These are phyloP conservation scores for Dothideomycetes sp. DNA, from an alignment of 2,329 filamentous ascomycete genomes.

Conservation along the genomic window DNA sequence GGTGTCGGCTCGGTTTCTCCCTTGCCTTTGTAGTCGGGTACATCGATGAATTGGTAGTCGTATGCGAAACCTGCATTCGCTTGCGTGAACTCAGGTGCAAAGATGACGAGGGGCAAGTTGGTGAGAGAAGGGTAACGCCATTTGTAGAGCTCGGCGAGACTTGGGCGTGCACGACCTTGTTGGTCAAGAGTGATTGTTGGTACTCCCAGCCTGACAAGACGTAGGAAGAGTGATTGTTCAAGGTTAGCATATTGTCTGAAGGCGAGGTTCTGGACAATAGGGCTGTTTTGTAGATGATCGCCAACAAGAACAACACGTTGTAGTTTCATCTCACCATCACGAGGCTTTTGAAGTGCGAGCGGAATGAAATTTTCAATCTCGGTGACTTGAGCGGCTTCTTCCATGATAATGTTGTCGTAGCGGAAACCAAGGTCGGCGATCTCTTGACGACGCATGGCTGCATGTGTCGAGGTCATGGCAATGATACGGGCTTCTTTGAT, in stretches of 20 bases:
- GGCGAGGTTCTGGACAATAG: constrained; percentile 86
- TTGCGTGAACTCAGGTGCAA: constrained; percentile 58
- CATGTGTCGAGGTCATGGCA: constrained; percentile 97
- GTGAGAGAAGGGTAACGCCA: constrained; percentile 82
- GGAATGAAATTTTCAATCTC: constrained; percentile 97
- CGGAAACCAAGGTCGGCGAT: constrained; percentile 89
- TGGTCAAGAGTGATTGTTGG: constrained; percentile 83
- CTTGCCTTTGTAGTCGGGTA: constrained; percentile 81
- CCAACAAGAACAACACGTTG: constrained; percentile 88
- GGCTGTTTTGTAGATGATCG: constrained; percentile 94
- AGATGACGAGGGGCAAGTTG: constrained; percentile 67
- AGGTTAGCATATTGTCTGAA: constrained; percentile 94
- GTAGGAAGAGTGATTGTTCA: constrained; percentile 88
- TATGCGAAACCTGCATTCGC: constrained; percentile 89
- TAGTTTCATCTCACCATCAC: constrained; percentile 61
- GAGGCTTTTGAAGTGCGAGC: constrained; percentile 77
- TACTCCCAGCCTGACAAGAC: constrained; percentile 84
- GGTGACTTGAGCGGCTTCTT: constrained; percentile 95
- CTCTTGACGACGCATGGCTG: constrained; percentile 84
- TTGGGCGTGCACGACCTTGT: constrained; percentile 81
- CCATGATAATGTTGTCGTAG: constrained; percentile 97
- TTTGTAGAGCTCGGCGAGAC: constrained; percentile 79
- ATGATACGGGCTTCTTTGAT: constrained; percentile 95
- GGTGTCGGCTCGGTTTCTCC: constrained; percentile 85
- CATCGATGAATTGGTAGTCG: constrained; percentile 95